phyloP scores from a whole-genome alignment of 345 rosid genomes.

The Aegle marmelos region DNA sequence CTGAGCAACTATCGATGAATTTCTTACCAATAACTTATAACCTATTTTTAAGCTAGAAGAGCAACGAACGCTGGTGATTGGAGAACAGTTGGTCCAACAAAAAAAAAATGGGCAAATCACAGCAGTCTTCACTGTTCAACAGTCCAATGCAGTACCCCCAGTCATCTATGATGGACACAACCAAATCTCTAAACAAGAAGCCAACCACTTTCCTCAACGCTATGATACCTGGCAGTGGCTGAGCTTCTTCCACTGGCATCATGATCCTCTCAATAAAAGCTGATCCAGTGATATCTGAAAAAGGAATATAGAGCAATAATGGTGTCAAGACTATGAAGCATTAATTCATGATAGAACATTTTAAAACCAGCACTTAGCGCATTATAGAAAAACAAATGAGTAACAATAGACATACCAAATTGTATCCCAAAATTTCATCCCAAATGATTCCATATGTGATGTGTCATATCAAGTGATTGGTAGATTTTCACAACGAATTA shows the following conservation, averaged over 20 bases:
- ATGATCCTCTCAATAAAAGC: slow-evolving; percentile 61
- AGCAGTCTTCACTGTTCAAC: slow-evolving; percentile 73
- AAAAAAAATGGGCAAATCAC: slow-evolving; percentile 18
- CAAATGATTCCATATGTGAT: too few species aligned
- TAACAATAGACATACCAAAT: too few species aligned
- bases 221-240: slow-evolving; percentile 50
- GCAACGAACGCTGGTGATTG: not conserved
- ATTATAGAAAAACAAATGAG: not conserved
- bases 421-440: too few species aligned
- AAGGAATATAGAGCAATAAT: slow-evolving; percentile 1
- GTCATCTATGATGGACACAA: slow-evolving; percentile 66
- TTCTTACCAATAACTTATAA: not conserved
- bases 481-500: too few species aligned
- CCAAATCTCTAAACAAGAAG: slow-evolving; percentile 58
- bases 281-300: slow-evolving; percentile 49
- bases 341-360: not conserved
- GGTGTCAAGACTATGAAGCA: not conserved
- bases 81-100: not conserved
- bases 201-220: slow-evolving; percentile 48
- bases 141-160: slow-evolving; percentile 69
- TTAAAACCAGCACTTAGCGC: not conserved
- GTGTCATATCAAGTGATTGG: too few species aligned
- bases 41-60: not conserved
- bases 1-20: not conserved
- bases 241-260: slow-evolving; percentile 54